Evolutionary conservation across 305 asterid genomes (phyloP), one percentile per base, ranked within the genome.

Genomic region (Fraxinus xanthoxyloides): DNA sequence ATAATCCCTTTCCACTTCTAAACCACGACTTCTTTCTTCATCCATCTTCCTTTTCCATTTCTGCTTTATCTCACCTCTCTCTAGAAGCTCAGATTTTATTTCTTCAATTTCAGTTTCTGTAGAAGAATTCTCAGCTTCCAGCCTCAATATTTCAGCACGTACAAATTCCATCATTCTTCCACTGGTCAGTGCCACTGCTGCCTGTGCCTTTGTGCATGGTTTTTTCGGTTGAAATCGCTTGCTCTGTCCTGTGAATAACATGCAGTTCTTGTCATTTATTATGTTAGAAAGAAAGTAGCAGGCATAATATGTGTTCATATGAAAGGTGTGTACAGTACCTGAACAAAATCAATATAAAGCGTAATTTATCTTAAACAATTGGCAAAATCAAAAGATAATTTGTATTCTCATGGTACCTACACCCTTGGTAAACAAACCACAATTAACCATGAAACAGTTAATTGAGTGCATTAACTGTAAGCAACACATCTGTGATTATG

Each of bases 131-230:
- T 96, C 98, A 17, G 89, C 91, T 82, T 92, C 93, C 36, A 90
- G 86, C 83, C 92, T 91, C 54, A 86, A 77, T 70, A 96, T 78
- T 82, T 94, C 98, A 17, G 86, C 88, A 67, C 75, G 82, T 63
- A 91, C 79, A 79, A 86, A 83, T 28, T 91, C 88, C 80, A 83
- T 43, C 94, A 89, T 90, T 85, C 93, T 86, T 79, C 98, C 99
- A 79, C 94, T 89, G 21, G 97, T 84, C 85, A 96, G 86, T 24
- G 98, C 97, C 19, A 96, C 97, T 5, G 94, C 97, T 35, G 90
- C 99, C 88, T 96, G 99, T 36, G 91, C 98, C 79, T 88, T 92
- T 17, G 97, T 94, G 89, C 93, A 93, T 4, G 98, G 99, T 87
- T 91, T 94, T 59, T 79, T 89, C n/a, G 98, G 97, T 86, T 96